Base-by-base conservation (phyloP, 2,329 filamentous ascomycete genomes). In the Colletotrichum aenigma region DNA sequence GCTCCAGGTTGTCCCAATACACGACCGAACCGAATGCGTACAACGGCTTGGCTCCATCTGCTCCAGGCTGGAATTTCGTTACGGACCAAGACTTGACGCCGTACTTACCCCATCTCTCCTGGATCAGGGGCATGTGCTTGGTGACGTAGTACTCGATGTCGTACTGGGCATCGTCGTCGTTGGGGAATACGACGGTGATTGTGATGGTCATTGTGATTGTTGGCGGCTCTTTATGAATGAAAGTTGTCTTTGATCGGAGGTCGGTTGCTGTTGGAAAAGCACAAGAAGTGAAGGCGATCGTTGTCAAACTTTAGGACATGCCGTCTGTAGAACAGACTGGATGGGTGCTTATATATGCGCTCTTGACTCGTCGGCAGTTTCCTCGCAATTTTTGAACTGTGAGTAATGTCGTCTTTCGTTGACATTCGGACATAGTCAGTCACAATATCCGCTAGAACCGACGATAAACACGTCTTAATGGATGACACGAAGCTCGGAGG, bases 361-460 rank as follows among this genome's bases (percentile, higher is more conserved):
- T 4, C n/a, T 24, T 7, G 43, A 52, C 43, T 21, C 3, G n/a
- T 4, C 43, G 43, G 43, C n/a, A 52, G 43, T 52, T 21, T 52
- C n/a, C n/a, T 52, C 43, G 43, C 43, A 13, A 0, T 48, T 48
- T 7, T 13, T 4, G 9, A 7, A n/a, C 0, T 6, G 0, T 21
- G 2, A 12, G 18, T 6, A n/a, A 12, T 9, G 6, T 13, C 43
- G 10, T 21, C 43, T 1, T 48, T 0, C n/a, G 21, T 0, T 21
- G 6, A 52, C 43, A 13, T 10, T 13, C 43, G 43, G 43, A 52
- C n/a, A 52, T 52, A 21, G n/a, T 21, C 0, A 21, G n/a, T 1
- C 1, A 48, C 1, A 21, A 52, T 52, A 7, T 52, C 43, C 43
- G 43, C 43, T 52, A 52, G n/a, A 21, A 7, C 43, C 43, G 43